These are phyloP conservation scores for Sporothrix luriei DNA, from an alignment of 2,329 filamentous ascomycete genomes.

Conservation along the genomic window DNA sequence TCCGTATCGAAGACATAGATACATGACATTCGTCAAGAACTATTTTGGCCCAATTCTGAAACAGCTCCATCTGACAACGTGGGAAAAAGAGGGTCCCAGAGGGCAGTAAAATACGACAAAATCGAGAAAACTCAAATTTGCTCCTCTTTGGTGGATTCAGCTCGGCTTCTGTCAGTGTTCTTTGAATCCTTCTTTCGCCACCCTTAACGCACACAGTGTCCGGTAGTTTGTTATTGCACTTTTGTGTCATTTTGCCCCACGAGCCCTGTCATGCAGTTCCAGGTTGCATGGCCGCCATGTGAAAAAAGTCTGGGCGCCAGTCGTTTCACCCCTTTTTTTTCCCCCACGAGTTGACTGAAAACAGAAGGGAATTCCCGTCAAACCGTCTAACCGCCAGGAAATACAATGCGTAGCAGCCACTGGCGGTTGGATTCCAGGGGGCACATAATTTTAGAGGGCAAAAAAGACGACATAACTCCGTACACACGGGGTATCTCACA, in stretches of 20 bases:
- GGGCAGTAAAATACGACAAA: not conserved
- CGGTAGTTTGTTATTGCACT: not conserved
- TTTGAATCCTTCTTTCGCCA: conserved; percentile 21
- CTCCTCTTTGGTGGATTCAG: not conserved
- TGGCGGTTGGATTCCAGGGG: not conserved
- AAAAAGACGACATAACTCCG: not conserved
- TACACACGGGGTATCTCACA: too few relatives aligned
- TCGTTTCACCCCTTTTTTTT: not conserved
- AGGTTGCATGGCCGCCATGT: conserved; percentile 16
- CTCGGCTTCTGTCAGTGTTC: conserved; percentile 15
- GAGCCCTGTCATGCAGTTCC: not conserved
- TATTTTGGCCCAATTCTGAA: conserved; percentile 4
- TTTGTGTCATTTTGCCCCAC: conserved; percentile 2
- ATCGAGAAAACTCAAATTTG: not conserved
- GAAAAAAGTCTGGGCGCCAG: conserved; percentile 2
- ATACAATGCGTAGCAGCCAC: not conserved
- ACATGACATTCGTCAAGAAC: not conserved
- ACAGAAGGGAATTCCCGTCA: not conserved
- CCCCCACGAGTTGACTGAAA: not conserved
- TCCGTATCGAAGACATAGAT: not conserved
- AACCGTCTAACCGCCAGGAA: not conserved
- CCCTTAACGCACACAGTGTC: conserved; percentile 4
- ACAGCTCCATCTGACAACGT: conserved; percentile 1
- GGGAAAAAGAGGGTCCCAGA: not conserved
- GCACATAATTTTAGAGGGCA: not conserved